phyloP scores from a whole-genome alignment of 768 basidiomycete genomes.

The Panaeolus cyanescens region DNA sequence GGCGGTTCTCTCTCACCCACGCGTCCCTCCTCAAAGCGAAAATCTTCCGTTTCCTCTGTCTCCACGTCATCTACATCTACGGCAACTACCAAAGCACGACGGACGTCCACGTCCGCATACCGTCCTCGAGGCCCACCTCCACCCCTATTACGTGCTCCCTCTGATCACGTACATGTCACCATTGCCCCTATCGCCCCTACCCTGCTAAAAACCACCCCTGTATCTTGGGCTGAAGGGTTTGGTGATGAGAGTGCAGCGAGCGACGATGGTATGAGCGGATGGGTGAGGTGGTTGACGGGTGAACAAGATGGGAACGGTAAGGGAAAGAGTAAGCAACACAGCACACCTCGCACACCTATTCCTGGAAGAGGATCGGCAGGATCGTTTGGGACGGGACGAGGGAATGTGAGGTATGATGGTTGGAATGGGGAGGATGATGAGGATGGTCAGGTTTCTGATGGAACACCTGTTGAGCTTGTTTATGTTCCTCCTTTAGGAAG shows the following conservation, averaged over 20 bases:
- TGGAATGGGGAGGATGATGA: conserved; percentile 7
- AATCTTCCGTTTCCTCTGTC: conserved; percentile 9
- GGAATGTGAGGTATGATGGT: conserved; percentile 13
- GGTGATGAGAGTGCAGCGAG: conserved; percentile 42
- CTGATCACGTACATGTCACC: conserved; percentile 36
- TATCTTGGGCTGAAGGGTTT: conserved; percentile 50
- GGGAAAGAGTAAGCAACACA: conserved; percentile 6
- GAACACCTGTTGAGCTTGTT: conserved; percentile 67
- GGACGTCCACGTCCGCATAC: conserved; percentile 7
- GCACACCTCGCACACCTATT: background rate
- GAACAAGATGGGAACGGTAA: conserved; percentile 9
- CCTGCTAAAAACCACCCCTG: conserved; percentile 74
- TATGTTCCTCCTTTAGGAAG: conserved; percentile 60
- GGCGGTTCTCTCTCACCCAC: conserved; percentile 24
- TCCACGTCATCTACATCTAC: background rate
- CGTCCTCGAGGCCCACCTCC: conserved; percentile 22
- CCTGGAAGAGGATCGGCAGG: conserved; percentile 4
- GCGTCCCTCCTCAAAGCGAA: conserved; percentile 11
- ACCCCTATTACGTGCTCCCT: conserved; percentile 26
- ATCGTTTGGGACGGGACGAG: conserved; percentile 13
- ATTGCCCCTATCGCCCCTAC: conserved; percentile 64
- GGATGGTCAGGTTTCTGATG: conserved; percentile 32
- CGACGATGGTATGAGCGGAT: conserved; percentile 32
- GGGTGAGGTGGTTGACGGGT: conserved; percentile 19
- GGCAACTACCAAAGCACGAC: conserved; percentile 4